Evolutionary conservation across 345 rosid genomes (phyloP).

Genomic region (Theobroma cacao): DNA sequence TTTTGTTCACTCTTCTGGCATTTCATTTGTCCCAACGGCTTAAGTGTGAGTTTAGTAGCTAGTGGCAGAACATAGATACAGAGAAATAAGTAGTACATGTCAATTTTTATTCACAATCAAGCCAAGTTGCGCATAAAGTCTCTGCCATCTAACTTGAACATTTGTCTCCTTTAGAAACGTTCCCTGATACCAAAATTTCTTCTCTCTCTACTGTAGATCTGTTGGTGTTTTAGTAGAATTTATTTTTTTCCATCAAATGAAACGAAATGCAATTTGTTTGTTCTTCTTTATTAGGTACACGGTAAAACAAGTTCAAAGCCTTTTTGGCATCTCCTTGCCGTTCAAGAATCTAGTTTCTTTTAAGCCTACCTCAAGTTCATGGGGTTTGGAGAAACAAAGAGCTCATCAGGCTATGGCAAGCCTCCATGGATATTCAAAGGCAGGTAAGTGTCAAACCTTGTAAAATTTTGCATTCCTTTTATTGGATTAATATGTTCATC

Average conservation of each 20-base stretch:
- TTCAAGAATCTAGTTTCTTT: slow-evolving; percentile 19
- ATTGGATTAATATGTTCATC: background rate
- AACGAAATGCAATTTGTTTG: background rate
- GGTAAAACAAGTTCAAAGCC: background rate
- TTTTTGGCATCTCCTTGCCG: slow-evolving; percentile 12
- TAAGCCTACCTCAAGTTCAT: slow-evolving; percentile 31
- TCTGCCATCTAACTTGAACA: background rate
- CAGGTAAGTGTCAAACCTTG: slow-evolving; percentile 45
- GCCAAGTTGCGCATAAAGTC: background rate
- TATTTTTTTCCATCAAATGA: background rate
- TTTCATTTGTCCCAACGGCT: background rate
- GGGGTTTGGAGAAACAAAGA: slow-evolving; percentile 43
- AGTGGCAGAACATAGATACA: background rate
- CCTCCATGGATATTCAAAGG: slow-evolving; percentile 96
- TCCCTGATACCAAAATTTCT: background rate
- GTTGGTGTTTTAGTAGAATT: background rate
- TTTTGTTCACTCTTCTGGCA: background rate
- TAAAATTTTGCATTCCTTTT: background rate
- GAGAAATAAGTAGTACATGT: background rate
- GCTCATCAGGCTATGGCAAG: slow-evolving; percentile 59
- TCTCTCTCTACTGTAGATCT: background rate
- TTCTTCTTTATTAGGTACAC: background rate
- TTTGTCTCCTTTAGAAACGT: background rate
- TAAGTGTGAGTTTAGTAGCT: background rate
- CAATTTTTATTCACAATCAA: background rate